A percentile compares a stretch with the other conserved stretches of the same genome.
Conservation (phyloP, 805 yeast genomes). For the Cyberlindnera americana region DNA sequence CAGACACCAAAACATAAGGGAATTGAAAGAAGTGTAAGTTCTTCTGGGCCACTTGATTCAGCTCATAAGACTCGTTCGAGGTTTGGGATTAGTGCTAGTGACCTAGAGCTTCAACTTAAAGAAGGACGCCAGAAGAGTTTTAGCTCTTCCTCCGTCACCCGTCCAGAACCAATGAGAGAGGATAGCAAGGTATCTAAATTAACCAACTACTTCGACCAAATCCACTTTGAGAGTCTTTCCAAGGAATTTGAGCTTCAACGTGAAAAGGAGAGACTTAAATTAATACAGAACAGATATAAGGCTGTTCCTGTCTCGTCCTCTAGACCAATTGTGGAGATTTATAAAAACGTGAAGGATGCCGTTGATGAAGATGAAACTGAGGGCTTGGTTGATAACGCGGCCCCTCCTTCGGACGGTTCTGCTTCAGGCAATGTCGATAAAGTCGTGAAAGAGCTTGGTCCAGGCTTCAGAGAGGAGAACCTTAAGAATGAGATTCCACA, state of each 20-base stretch:
- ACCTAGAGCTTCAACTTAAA: constrained; percentile 25
- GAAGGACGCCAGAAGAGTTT: constrained; percentile 27
- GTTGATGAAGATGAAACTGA: constrained; percentile 54
- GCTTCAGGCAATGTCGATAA: no score
- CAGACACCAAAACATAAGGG: constrained; percentile 7
- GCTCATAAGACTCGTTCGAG: constrained; percentile 6
- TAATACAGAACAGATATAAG: constrained; percentile 56
- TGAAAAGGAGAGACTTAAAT: constrained; percentile 66
- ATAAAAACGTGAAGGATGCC: constrained; percentile 83
- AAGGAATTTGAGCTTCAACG: constrained; percentile 85
- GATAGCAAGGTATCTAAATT: constrained; percentile 56
- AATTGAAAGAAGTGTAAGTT: constrained; percentile 6
- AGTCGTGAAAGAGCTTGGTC: constrained; percentile 15
- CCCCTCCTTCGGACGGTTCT: no score
- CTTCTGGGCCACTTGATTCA: constrained; percentile 1
- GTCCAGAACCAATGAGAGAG: constrained; percentile 19
- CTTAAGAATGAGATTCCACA: constrained; percentile 30
- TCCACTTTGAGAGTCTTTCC: constrained; percentile 77
- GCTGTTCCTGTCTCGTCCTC: constrained; percentile 71
- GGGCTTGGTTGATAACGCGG: constrained; percentile 22
- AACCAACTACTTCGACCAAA: constrained; percentile 65
- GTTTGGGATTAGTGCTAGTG: constrained; percentile 27
- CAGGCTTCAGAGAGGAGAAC: constrained; percentile 17
- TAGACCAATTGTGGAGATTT: constrained; percentile 87
- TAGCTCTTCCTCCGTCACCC: background rate